A percentile compares a stretch with the other conserved stretches of the same genome.
Conservation (phyloP, 139 green algal genomes). For the Monoraphidium neglectum region DNA sequence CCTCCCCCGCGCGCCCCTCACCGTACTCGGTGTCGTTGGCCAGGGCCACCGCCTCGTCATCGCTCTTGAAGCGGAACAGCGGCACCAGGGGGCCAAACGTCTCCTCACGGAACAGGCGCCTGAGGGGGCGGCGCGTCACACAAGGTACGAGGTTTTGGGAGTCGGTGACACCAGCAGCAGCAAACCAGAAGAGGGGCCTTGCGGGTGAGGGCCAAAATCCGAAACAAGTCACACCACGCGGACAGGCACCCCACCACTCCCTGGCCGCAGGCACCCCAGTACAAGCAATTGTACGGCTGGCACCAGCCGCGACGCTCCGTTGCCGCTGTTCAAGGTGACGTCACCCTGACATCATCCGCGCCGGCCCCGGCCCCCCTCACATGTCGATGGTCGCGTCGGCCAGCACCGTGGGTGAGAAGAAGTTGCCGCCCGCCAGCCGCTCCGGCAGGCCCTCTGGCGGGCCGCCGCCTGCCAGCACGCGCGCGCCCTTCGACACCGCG, state of each 20-base stretch:
- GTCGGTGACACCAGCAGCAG: too few relatives aligned
- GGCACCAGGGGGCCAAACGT: conserved; percentile 92
- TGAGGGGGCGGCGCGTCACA: too few relatives aligned
- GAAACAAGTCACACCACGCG: too few relatives aligned
- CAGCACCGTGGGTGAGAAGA: conserved; percentile 90
- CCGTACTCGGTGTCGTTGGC: conserved; percentile 91
- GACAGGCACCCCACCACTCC: too few relatives aligned
- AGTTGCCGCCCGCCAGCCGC: conserved; percentile 61
- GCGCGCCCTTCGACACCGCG: conserved; percentile 82
- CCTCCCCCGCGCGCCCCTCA: too few relatives aligned
- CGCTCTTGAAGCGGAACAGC: conserved; percentile 67
- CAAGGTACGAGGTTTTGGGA: too few relatives aligned
- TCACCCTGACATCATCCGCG: background rate
- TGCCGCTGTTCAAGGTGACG: too few relatives aligned
- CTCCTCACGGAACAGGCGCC: conserved; percentile 88
- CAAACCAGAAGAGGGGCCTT: too few relatives aligned
- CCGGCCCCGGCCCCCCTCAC: conserved; percentile 33
- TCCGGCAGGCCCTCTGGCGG: conserved; percentile 36
- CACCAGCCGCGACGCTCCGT: too few relatives aligned
- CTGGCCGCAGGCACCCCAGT: too few relatives aligned
- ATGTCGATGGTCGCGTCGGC: conserved; percentile 74
- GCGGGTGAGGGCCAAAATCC: too few relatives aligned
- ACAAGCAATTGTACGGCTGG: too few relatives aligned
- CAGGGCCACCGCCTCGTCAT: conserved; percentile 78
- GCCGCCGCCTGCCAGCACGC: conserved; percentile 67